A percentile compares a stretch with the other conserved stretches of the same genome.
Evolutionary conservation across 805 yeast species (phyloP).

Genomic region (Candida orba): DNA sequence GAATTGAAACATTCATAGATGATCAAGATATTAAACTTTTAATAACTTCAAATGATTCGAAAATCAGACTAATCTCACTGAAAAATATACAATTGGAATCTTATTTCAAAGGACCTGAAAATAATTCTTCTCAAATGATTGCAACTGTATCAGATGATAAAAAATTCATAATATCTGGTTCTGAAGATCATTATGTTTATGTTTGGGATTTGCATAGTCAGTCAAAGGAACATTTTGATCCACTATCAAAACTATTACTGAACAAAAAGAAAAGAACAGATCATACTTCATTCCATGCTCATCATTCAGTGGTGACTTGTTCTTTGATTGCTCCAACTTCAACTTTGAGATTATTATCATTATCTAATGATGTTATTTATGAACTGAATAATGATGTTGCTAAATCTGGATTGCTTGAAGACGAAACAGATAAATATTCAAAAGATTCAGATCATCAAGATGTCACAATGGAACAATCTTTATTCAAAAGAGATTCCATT

Average conservation of each 20-base stretch:
- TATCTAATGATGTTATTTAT: constrained; percentile 74
- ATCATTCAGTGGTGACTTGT: constrained; percentile 62
- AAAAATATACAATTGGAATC: constrained; percentile 48
- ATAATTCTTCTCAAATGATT: constrained; percentile 61
- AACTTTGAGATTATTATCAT: constrained; percentile 55
- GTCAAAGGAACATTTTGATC: constrained; percentile 3
- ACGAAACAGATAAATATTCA: background rate
- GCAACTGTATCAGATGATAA: constrained; percentile 58
- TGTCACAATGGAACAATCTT: constrained; percentile 4
- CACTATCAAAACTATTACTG: constrained; percentile 11
- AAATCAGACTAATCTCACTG: constrained; percentile 58
- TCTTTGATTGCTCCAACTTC: constrained; percentile 72
- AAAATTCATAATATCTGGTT: constrained; percentile 60
- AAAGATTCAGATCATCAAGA: constrained; percentile 7
- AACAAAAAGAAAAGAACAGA: constrained; percentile 42
- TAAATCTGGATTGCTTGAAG: constrained; percentile 5
- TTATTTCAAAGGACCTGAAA: constrained; percentile 66
- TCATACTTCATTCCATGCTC: constrained; percentile 71
- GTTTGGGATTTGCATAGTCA: constrained; percentile 52
- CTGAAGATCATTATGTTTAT: constrained; percentile 85
- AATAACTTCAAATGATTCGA: constrained; percentile 78
- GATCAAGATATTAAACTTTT: constrained; percentile 36
- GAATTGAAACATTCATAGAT: constrained; percentile 47
- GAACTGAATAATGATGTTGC: constrained; percentile 40
- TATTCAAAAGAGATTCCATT: constrained; percentile 26